Percentiles rank a stretch among this genome's conserved stretches.
Conservation (phyloP, 805 yeast species). For the Ogataea ganodermae region DNA sequence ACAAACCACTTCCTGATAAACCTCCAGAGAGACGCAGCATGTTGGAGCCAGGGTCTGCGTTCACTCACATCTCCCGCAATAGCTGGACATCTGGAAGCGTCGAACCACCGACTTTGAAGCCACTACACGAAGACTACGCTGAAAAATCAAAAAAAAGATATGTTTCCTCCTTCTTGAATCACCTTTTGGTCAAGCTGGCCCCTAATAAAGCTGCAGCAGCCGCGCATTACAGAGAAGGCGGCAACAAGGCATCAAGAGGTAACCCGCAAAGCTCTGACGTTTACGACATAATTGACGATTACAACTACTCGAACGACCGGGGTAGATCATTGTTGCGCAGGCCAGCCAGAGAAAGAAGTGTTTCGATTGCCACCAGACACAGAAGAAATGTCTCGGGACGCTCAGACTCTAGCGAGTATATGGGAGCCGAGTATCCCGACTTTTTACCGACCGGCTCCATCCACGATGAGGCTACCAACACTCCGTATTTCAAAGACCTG, state of each 20-base stretch:
- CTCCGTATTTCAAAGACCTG: slow-evolving; percentile 21
- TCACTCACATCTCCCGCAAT: slow-evolving; percentile 2
- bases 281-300: slow-evolving; percentile 24
- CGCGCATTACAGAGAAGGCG: background rate
- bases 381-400: slow-evolving; percentile 10
- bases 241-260: background rate
- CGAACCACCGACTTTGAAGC: background rate
- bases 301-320: slow-evolving; percentile 19
- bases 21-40: background rate
- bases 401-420: slow-evolving; percentile 8
- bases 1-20: slow-evolving; percentile 1
- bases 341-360: slow-evolving; percentile 16
- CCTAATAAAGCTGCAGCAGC: slow-evolving; percentile 2
- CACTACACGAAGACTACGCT: background rate
- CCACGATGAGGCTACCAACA: slow-evolving; percentile 21
- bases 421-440: slow-evolving; percentile 8
- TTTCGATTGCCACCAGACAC: slow-evolving; percentile 7
- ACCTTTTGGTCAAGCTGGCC: slow-evolving; percentile 14
- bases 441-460: slow-evolving; percentile 16
- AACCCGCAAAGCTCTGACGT: slow-evolving; percentile 20
- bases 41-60: slow-evolving; percentile 5
- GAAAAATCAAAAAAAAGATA: slow-evolving; percentile 3
- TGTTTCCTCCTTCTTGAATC: slow-evolving; percentile 12
- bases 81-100: background rate
- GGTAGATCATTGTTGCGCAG: slow-evolving; percentile 14